Evolutionary conservation across 23 red algal genomes (phyloP).

Genomic region (Gracilaria vermiculophylla): DNA sequence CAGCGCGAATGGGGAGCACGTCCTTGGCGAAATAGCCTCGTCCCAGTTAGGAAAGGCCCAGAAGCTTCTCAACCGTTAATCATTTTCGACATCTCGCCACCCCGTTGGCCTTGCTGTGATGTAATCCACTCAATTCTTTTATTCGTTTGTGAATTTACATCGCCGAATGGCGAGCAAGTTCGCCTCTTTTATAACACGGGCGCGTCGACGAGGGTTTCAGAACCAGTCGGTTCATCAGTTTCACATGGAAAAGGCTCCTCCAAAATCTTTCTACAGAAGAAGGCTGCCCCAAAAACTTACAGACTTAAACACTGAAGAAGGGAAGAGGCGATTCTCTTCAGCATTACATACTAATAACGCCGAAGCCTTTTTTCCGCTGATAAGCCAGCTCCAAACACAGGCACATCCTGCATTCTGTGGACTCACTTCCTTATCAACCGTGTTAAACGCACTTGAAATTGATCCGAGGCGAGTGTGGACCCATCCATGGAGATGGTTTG

Average conservation of each 20-base stretch:
- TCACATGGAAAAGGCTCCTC: neutral
- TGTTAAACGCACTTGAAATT: conserved; percentile 77
- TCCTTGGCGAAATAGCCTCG: no score
- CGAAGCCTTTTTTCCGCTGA: conserved; percentile 72
- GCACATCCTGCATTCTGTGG: conserved; percentile 77
- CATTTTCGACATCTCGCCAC: neutral
- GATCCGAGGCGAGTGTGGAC: conserved; percentile 80
- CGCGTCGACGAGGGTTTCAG: neutral
- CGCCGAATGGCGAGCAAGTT: no score
- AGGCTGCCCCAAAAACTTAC: conserved; percentile 26
- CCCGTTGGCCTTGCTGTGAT: neutral
- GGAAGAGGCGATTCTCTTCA: conserved; percentile 43
- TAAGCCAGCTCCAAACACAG: conserved; percentile 65
- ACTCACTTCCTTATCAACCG: conserved; percentile 63
- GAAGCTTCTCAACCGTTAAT: neutral
- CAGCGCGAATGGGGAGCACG: no score
- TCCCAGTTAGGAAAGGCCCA: neutral
- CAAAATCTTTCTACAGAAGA: conserved; percentile 62
- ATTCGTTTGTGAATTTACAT: no score
- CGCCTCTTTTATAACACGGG: neutral
- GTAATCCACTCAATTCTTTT: neutral
- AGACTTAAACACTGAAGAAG: conserved; percentile 37
- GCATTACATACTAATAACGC: conserved; percentile 17
- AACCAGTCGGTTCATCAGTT: neutral
- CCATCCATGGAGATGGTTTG: conserved; percentile 86